Base-by-base conservation (phyloP, 495 filamentous ascomycete genomes). In the Penicillium herquei region DNA sequence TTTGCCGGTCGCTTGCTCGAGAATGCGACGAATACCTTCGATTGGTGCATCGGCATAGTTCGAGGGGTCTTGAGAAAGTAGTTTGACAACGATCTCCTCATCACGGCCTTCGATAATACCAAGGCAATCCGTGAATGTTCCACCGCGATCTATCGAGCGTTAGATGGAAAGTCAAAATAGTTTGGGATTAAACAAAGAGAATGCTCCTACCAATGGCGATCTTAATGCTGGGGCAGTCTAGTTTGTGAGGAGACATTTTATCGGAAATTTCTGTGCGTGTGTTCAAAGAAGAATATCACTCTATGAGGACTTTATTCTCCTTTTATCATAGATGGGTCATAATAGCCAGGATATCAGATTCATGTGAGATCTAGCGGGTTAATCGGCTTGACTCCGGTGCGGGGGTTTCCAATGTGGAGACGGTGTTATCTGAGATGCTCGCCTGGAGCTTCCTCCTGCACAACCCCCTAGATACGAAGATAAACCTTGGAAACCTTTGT, bases 181-280 rank as follows among this genome's bases (percentile, higher is more conserved):
- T 37, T 37, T 7, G 8, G 7, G 12, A 26, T 26, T 26, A 1
- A 11, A 43, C 14, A 9, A 2, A 13, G 14, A 43, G 41, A 2
- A 43, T 16, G 21, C 16, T 52, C 59, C 50, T 30, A 66, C 64
- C 64, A 43, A 67, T 67, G 32, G 64, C 61, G 43, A 67, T 67
- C 37, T 59, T 66, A 14, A 66, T 63, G 31, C 58, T 63, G 40
- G 54, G 52, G 17, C 52, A 43, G 39, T 63, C 55, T 14, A 56
- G 40, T 14, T 50, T 50, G 40, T 65, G 52, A 12, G 58, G 62
- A 57, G 49, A 52, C 62, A 61, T 61, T 21, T 14, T 47, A 30
- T 43, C 8, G 18, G 43, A 8, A 12, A 26, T 16, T 16, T 4
- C 41, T 16, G 37, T 18, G 14, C 41, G 37, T 39, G 1, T 11